Evolutionary conservation across 164 flowering plant genomes (phyloP), one percentile per base, ranked within the genome.

Genomic region (Magnolia officinalis): DNA sequence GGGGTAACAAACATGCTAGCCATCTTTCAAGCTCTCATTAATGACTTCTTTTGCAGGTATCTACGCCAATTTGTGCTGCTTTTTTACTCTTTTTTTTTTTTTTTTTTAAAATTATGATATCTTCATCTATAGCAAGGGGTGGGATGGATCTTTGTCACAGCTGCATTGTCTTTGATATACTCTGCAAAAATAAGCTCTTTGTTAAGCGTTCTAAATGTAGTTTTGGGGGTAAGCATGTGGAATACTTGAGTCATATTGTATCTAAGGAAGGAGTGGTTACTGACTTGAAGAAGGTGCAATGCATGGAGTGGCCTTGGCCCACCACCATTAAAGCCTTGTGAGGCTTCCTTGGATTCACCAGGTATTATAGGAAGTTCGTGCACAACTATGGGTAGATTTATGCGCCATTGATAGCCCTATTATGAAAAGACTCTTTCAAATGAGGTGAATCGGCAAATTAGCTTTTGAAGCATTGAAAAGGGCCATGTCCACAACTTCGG

Each of bases 1-100:
- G 73, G 63, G 4, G 0, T 71, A 2, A 6, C 26, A 1, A 71
- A 71, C n/a, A 29, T 63, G 2, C 61, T 61, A 2, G 2, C 61
- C 16, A 71, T 61, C 8, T 71, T 71, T 50, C 73, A 50, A n/a
- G 59, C 59, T 9, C n/a, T 31, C 4, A 77, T 77, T 29, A 77
- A 77, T 63, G 21, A 21, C 37, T 8, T 77, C 0, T 74, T 74
- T 26, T 58, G 29, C 14, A 13, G 52, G 37, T 74, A 20, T 24
- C 68, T 37, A 6, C 18, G n/a, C 3, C 50, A 50, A 14, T 71
- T 71, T 9, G 18, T 49, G 23, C 45, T 37, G 0, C 45, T 37
- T 37, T 3, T 37, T 37, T 37, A 0, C 23, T 71, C 1, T 58
- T 71, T 1, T 71, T 71, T 14, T 71, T 71, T 20, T n/a, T n/a